These are phyloP conservation scores for Yamagishiella unicocca DNA, from an alignment of 139 green algal genomes.

Conservation along the genomic window DNA sequence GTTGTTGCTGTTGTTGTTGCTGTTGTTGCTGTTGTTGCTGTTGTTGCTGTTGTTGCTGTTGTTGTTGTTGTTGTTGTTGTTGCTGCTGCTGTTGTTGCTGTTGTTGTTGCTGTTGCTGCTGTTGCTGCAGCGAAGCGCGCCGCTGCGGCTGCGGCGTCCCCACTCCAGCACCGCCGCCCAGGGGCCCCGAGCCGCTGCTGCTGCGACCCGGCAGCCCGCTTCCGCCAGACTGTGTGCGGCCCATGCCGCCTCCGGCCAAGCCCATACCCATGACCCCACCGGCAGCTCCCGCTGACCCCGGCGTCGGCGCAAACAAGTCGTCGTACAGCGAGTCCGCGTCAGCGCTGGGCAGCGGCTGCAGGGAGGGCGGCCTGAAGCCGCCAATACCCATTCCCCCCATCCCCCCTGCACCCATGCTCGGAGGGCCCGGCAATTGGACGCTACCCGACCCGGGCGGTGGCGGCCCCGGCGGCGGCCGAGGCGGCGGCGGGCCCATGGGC, in stretches of 20 bases:
- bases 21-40: background rate
- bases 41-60: constrained; percentile 14
- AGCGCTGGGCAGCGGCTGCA: constrained; percentile 26
- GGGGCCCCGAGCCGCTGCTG: background rate
- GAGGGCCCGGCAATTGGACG: background rate
- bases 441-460: background rate
- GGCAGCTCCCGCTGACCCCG: background rate
- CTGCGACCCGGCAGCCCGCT: background rate
- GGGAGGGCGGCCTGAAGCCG: background rate
- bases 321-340: constrained; percentile 42
- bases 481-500: constrained; percentile 25
- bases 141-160: background rate
- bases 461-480: constrained; percentile 1
- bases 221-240: background rate
- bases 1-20: background rate
- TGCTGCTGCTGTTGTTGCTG: constrained; percentile 4
- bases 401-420: background rate
- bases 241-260: background rate
- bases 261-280: too few relatives aligned
- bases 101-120: background rate
- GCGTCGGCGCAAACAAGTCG: constrained; percentile 37
- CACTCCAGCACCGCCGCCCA: background rate
- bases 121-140: background rate
- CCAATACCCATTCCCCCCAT: background rate
- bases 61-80: background rate